These are phyloP conservation scores for Talaromyces sp. DNA, from an alignment of 2,329 filamentous ascomycete species.

Conservation along the genomic window DNA sequence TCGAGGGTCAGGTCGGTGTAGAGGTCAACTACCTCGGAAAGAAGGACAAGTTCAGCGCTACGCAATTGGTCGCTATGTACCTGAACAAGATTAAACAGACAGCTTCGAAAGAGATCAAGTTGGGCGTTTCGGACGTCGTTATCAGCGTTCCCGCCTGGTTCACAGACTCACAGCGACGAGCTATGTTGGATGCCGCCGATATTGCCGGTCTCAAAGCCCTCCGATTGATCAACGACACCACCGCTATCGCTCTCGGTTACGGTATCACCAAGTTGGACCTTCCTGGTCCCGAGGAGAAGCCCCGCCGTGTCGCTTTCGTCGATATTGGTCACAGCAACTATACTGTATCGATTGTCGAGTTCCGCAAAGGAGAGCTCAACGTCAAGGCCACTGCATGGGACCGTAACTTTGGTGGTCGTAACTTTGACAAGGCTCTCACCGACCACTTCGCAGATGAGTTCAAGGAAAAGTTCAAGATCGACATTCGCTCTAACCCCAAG, in stretches of 20 bases:
- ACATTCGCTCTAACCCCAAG: constrained; percentile 87
- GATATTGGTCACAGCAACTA: constrained; percentile 97
- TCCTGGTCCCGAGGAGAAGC: constrained; percentile 82
- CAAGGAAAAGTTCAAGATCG: constrained; percentile 96
- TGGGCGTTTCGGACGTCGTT: constrained; percentile 88
- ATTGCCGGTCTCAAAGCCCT: constrained; percentile 91
- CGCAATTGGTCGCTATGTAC: constrained; percentile 92
- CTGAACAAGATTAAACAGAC: constrained; percentile 91
- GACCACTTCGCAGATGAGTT: constrained; percentile 96
- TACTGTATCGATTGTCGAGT: constrained; percentile 90
- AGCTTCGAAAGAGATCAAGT: constrained; percentile 78
- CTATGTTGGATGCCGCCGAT: constrained; percentile 85
- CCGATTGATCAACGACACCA: constrained; percentile 96
- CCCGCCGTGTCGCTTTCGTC: constrained; percentile 83
- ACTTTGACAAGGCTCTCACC: constrained; percentile 92
- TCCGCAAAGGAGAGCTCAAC: constrained; percentile 91
- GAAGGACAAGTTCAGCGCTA: constrained; percentile 93
- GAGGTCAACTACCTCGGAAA: constrained; percentile 91
- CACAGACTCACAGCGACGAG: constrained; percentile 87
- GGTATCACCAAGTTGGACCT: constrained; percentile 98
- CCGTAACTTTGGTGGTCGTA: constrained; percentile 92
- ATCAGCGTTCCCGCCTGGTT: constrained; percentile 96
- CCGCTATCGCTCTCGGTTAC: constrained; percentile 90
- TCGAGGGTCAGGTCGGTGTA: constrained; percentile 90
- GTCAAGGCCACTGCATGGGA: constrained; percentile 92